Conservation (phyloP, 192 early-diverging fungal genomes). For the Backusella tuberculispora region DNA sequence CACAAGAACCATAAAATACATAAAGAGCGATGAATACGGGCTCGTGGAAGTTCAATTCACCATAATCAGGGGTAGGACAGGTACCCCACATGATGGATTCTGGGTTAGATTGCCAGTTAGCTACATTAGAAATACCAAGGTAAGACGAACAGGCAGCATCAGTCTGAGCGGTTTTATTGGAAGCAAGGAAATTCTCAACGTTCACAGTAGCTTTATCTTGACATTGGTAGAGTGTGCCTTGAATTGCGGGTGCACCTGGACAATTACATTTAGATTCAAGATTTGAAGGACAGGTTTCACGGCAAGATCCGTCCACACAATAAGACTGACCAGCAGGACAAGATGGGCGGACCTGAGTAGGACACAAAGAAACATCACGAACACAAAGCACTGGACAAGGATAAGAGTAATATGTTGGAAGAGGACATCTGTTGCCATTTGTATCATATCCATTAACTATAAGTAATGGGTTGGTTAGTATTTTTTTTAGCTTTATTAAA, state of each 20-base stretch:
- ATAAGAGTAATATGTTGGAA: slow-evolving; percentile 42
- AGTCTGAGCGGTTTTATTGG: slow-evolving; percentile 32
- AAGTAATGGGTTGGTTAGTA: background rate
- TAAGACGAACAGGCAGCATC: slow-evolving; percentile 19
- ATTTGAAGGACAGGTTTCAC: slow-evolving; percentile 38
- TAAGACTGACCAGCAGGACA: slow-evolving; percentile 48
- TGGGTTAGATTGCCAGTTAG: slow-evolving; percentile 19
- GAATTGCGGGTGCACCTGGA: slow-evolving; percentile 33
- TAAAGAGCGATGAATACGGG: slow-evolving; percentile 41
- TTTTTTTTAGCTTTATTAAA: background rate
- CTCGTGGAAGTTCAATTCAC: slow-evolving; percentile 28
- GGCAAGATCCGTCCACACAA: slow-evolving; percentile 57
- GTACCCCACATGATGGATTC: slow-evolving; percentile 30
- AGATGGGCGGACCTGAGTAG: slow-evolving; percentile 30
- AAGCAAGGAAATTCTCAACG: slow-evolving; percentile 33
- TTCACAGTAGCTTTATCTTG: slow-evolving; percentile 4
- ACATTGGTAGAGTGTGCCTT: slow-evolving; percentile 32
- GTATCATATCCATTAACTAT: slow-evolving; percentile 55
- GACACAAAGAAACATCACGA: slow-evolving; percentile 46
- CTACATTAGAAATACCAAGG: slow-evolving; percentile 10
- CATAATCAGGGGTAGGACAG: slow-evolving; percentile 37
- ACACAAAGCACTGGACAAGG: slow-evolving; percentile 60
- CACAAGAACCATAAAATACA: slow-evolving; percentile 28
- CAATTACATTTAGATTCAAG: slow-evolving; percentile 39
- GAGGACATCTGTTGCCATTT: slow-evolving; percentile 50